These are phyloP conservation scores for Selenicereus undatus DNA, from an alignment of 148 eudicot genomes.

Conservation along the genomic window DNA sequence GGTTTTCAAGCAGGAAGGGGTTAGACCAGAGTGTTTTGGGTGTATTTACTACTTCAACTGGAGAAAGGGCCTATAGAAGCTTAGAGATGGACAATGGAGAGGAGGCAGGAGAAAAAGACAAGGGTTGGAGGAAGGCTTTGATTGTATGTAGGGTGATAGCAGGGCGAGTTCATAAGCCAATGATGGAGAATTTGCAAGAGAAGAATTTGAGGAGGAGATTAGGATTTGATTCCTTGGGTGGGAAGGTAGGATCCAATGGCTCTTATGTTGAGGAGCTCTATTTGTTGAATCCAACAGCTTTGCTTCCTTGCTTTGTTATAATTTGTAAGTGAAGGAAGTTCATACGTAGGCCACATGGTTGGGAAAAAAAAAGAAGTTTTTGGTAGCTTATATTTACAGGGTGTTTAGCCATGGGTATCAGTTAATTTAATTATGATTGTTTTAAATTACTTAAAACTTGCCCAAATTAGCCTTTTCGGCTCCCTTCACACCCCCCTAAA, in stretches of 20 bases:
- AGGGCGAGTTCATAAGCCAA: conserved; percentile 65
- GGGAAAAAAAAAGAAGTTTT: background rate
- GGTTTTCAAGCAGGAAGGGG: conserved; percentile 37
- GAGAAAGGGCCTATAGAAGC: conserved; percentile 46
- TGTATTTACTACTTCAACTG: conserved; percentile 58
- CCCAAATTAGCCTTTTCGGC: too few species aligned
- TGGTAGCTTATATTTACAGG: too few species aligned
- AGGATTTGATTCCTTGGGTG: conserved; percentile 70
- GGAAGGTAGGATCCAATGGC: conserved; percentile 41
- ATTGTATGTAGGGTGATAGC: conserved; percentile 76
- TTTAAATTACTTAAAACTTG: background rate
- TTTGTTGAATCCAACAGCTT: conserved; percentile 47
- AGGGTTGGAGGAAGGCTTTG: conserved; percentile 39
- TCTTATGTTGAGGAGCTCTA: conserved; percentile 60
- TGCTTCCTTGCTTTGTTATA: conserved; percentile 82
- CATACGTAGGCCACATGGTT: background rate
- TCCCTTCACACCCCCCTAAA: too few species aligned
- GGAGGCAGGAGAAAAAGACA: background rate
- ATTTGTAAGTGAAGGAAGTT: conserved; percentile 38
- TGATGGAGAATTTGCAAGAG: conserved; percentile 37
- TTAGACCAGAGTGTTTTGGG: conserved; percentile 31
- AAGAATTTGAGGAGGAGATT: conserved; percentile 27
- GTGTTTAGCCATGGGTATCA: too few species aligned
- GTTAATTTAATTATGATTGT: too few species aligned
- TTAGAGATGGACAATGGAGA: conserved; percentile 16